These are phyloP conservation scores for Allomyces arbusculus DNA, from an alignment of 192 early-diverging fungal species.

Conservation along the genomic window DNA sequence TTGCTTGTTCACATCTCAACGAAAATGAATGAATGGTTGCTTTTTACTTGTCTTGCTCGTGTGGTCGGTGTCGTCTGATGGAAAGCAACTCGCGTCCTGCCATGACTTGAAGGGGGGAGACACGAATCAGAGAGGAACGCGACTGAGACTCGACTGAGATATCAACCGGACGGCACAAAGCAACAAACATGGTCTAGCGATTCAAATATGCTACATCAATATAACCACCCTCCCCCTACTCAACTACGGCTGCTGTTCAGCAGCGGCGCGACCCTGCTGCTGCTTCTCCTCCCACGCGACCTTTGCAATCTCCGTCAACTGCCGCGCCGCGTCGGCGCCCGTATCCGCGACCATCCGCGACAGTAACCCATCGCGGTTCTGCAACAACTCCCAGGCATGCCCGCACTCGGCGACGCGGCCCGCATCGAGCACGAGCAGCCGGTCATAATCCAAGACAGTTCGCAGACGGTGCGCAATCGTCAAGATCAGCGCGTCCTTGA, in stretches of 20 bases:
- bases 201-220: too few species aligned
- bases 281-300: constrained; percentile 10
- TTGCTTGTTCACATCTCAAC: too few species aligned
- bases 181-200: too few species aligned
- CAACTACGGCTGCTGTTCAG: not conserved
- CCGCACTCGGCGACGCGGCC: constrained; percentile 11
- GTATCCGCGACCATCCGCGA: constrained; percentile 15
- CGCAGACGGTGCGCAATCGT: constrained; percentile 60
- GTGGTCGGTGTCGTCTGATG: too few species aligned
- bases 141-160: too few species aligned
- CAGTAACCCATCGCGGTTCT: constrained; percentile 7
- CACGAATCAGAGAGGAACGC: too few species aligned
- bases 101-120: too few species aligned
- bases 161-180: too few species aligned
- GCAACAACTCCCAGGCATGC: not conserved
- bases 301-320: constrained; percentile 9
- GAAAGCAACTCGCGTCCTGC: too few species aligned
- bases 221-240: too few species aligned
- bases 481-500: constrained; percentile 33
- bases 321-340: constrained; percentile 11
- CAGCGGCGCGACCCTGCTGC: not conserved
- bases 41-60: too few species aligned
- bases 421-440: constrained; percentile 18
- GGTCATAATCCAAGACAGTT: constrained; percentile 32
- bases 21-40: too few species aligned